phyloP scores from a whole-genome alignment of 1,284 basidiomycete genomes.

The Trametes pubescens region DNA sequence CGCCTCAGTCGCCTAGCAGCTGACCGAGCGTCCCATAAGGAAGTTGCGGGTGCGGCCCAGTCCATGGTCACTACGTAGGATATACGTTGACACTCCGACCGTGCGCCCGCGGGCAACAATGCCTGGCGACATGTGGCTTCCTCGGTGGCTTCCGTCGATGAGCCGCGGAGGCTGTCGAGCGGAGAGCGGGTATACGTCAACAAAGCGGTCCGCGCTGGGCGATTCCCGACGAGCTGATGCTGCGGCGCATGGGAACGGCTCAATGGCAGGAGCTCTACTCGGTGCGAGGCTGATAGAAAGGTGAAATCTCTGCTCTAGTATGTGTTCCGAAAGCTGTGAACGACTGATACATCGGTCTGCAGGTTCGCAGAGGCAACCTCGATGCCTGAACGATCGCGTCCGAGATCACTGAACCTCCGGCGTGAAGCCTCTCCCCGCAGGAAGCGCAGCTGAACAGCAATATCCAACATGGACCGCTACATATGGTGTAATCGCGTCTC shows the following conservation, averaged over 20 bases:
- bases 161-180: neutral
- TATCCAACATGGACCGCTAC: neutral
- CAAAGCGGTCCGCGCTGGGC: slow-evolving; percentile 4
- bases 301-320: neutral
- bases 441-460: slow-evolving; percentile 2
- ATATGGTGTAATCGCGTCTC: neutral
- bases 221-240: slow-evolving; percentile 5
- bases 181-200: slow-evolving; percentile 5
- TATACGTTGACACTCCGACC: neutral
- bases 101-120: neutral
- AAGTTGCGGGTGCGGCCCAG: neutral
- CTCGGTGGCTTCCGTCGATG: slow-evolving; percentile 10
- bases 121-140: neutral
- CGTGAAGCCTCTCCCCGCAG: neutral
- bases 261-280: neutral
- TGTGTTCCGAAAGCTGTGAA: neutral
- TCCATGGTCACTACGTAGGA: neutral
- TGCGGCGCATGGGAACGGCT: slow-evolving; percentile 16
- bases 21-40: slow-evolving; percentile 1
- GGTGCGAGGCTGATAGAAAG: neutral
- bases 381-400: neutral
- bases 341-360: neutral
- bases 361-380: neutral
- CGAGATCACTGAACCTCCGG: slow-evolving; percentile 8
- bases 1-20: neutral